Conservation (phyloP, 2,329 filamentous ascomycete species). For the Microsporum canis region DNA sequence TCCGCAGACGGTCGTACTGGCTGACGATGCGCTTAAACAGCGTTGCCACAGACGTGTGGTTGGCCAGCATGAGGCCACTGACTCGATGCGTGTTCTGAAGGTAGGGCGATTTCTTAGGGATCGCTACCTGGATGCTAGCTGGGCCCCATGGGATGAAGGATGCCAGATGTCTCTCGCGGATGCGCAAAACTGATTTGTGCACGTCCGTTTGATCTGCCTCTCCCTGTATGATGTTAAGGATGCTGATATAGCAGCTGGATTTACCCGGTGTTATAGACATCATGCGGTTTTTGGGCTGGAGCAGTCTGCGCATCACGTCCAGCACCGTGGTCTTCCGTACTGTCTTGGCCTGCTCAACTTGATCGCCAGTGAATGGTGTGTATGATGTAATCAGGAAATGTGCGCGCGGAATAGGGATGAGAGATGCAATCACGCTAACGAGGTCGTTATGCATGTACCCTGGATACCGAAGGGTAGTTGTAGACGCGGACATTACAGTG, state of each 20-base stretch:
- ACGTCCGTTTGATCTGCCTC: constrained; percentile 96
- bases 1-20: constrained; percentile 88
- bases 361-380: constrained; percentile 92
- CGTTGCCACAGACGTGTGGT: constrained; percentile 93
- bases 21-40: constrained; percentile 88
- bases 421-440: constrained; percentile 86
- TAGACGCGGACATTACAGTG: constrained; percentile 97
- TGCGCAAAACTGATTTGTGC: constrained; percentile 93
- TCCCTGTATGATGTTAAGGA: constrained; percentile 96
- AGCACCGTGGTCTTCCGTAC: constrained; percentile 96
- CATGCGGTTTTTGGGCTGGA: constrained; percentile 99
- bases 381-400: constrained; percentile 99
- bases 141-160: constrained; percentile 98
- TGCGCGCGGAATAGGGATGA: constrained; percentile 91
- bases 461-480: constrained; percentile 89
- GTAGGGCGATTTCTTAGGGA: constrained; percentile 95
- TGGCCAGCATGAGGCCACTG: constrained; percentile 92
- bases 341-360: constrained; percentile 92
- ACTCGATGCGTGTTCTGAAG: constrained; percentile 89
- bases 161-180: constrained; percentile 83
- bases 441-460: constrained; percentile 99
- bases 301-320: constrained; percentile 87
- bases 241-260: constrained; percentile 98
- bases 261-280: constrained; percentile 91
- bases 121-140: constrained; percentile 89